Percentiles rank a stretch among this genome's conserved stretches.
Conservation (phyloP, 2,329 filamentous ascomycete species). For the Westerdykella aurantiaca region DNA sequence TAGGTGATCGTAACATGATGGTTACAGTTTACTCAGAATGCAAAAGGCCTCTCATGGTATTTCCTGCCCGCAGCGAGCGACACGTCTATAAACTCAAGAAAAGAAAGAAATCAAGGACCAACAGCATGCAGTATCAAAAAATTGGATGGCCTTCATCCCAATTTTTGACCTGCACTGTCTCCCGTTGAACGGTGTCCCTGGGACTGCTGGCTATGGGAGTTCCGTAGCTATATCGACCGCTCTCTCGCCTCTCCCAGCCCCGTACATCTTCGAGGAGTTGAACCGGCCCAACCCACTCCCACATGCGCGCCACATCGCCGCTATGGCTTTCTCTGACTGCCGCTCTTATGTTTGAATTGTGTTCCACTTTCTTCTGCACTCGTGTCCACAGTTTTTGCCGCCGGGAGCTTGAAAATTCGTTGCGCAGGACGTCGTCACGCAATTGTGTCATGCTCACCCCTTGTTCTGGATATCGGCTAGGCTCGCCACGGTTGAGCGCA, state of each 20-base stretch:
- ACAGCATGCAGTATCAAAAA: slow-evolving; percentile 33
- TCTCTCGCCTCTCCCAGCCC: slow-evolving; percentile 26
- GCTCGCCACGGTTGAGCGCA: slow-evolving; percentile 64
- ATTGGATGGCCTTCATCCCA: slow-evolving; percentile 47
- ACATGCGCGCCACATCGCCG: slow-evolving; percentile 55
- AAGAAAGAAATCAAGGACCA: slow-evolving; percentile 6
- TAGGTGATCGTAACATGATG: too few relatives aligned
- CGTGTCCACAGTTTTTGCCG: slow-evolving; percentile 78
- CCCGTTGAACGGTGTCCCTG: slow-evolving; percentile 21
- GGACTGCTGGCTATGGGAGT: slow-evolving; percentile 25
- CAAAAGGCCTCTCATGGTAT: too few relatives aligned
- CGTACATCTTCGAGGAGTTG: slow-evolving; percentile 42
- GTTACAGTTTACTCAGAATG: too few relatives aligned
- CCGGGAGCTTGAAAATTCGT: slow-evolving; percentile 69
- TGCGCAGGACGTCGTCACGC: slow-evolving; percentile 80
- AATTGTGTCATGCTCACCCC: slow-evolving; percentile 86
- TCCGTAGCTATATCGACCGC: slow-evolving; percentile 30
- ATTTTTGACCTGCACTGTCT: slow-evolving; percentile 28
- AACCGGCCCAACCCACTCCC: slow-evolving; percentile 63
- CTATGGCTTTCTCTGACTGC: slow-evolving; percentile 59
- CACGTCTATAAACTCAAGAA: background rate
- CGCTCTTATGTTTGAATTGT: slow-evolving; percentile 84
- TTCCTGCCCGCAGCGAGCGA: too few relatives aligned
- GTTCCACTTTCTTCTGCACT: slow-evolving; percentile 80
- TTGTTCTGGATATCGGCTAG: slow-evolving; percentile 60